Evolutionary conservation across 192 early-diverging fungal genomes (phyloP).

Genomic region (Mortierella claussenii): DNA sequence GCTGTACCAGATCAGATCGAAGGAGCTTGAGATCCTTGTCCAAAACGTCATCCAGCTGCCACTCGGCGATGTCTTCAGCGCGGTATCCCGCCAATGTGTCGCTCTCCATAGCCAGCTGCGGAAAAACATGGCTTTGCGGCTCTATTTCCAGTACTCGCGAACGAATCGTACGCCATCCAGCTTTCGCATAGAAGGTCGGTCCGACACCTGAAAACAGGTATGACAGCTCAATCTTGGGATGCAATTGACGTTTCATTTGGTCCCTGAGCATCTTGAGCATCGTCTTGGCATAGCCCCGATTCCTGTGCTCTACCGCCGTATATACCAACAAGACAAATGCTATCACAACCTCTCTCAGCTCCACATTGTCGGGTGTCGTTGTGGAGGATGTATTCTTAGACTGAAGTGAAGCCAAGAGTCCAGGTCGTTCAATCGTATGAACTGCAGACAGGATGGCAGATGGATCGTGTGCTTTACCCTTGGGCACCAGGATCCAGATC

Average conservation of each 20-base stretch:
- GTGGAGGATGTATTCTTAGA: too few species aligned
- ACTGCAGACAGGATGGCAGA: constrained; percentile 13
- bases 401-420: not conserved
- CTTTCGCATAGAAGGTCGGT: constrained; percentile 3
- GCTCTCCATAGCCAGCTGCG: not conserved
- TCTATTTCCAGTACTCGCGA: constrained; percentile 9
- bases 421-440: constrained; percentile 11
- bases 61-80: constrained; percentile 5
- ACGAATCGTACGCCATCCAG: constrained; percentile 1
- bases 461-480: constrained; percentile 9
- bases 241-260: not conserved
- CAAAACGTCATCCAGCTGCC: not conserved
- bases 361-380: not conserved
- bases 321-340: constrained; percentile 13
- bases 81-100: not conserved
- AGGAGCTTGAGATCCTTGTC: constrained; percentile 11
- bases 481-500: constrained; percentile 24
- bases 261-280: constrained; percentile 14
- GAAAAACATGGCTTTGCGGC: not conserved
- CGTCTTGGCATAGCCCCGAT: constrained; percentile 10
- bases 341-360: not conserved
- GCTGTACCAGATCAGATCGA: not conserved
- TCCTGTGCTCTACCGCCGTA: constrained; percentile 9
- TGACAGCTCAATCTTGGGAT: not conserved
- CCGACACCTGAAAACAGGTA: constrained; percentile 16